Conservation (phyloP, 2,329 filamentous ascomycete species). For the Calycina marina region DNA sequence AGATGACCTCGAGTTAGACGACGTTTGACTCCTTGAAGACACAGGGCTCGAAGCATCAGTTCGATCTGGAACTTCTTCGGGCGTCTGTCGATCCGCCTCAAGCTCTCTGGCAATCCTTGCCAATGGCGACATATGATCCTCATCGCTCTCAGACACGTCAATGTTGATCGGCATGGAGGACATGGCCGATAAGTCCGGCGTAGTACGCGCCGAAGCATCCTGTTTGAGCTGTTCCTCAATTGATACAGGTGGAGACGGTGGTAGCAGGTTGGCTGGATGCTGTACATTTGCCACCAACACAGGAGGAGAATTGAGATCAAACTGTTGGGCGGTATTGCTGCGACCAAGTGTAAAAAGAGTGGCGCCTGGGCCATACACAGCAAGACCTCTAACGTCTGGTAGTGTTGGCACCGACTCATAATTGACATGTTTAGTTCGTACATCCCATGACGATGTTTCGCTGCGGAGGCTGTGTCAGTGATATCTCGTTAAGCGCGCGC, state of each 20-base stretch:
- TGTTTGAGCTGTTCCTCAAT: slow-evolving; percentile 52
- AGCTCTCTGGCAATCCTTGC: slow-evolving; percentile 62
- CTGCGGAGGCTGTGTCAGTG: slow-evolving; percentile 32
- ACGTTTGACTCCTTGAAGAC: slow-evolving; percentile 19
- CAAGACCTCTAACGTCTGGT: slow-evolving; percentile 65
- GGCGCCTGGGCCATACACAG: slow-evolving; percentile 82
- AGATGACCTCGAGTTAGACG: slow-evolving; percentile 34
- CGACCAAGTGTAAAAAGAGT: slow-evolving; percentile 80
- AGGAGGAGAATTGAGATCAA: slow-evolving; percentile 74
- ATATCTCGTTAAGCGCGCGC: slow-evolving; percentile 33
- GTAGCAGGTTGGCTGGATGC: slow-evolving; percentile 63
- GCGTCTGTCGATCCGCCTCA: slow-evolving; percentile 15
- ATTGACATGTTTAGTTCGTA: slow-evolving; percentile 91
- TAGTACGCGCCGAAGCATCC: slow-evolving; percentile 9
- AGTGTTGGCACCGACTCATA: slow-evolving; percentile 79
- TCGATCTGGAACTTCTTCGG: slow-evolving; percentile 14
- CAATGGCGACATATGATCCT: slow-evolving; percentile 61
- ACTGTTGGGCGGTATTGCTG: slow-evolving; percentile 85
- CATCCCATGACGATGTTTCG: slow-evolving; percentile 91
- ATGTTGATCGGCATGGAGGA: slow-evolving; percentile 41
- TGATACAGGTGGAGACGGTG: slow-evolving; percentile 71
- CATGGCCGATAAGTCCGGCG: slow-evolving; percentile 18
- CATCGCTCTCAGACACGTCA: slow-evolving; percentile 58
- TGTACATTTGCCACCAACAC: slow-evolving; percentile 77
- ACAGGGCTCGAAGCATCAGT: slow-evolving; percentile 21